Percentiles rank a stretch among this genome's conserved stretches.
Conservation (phyloP, 2,329 filamentous ascomycete genomes). For the Penicillium sp. region DNA sequence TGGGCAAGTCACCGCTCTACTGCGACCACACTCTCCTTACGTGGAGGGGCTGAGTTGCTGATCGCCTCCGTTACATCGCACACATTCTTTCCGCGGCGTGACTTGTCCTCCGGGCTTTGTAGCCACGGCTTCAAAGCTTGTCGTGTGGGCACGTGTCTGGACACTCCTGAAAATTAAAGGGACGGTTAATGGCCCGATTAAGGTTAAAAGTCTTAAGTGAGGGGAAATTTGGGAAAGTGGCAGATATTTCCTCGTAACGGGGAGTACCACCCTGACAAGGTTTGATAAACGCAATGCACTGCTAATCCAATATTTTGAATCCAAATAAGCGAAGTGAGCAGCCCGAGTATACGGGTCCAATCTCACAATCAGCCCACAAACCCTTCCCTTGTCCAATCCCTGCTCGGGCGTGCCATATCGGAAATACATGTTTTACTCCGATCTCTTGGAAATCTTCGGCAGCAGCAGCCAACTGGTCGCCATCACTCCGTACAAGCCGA, state of each 20-base stretch:
- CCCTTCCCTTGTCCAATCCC: not conserved
- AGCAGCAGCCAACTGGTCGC: constrained; percentile 51
- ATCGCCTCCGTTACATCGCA: constrained; percentile 8
- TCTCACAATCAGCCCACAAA: not conserved
- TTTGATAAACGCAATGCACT: not conserved
- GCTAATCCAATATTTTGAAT: not conserved
- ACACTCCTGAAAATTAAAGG: not conserved
- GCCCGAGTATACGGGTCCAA: not conserved
- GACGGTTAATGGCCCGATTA: not conserved
- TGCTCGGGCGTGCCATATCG: not conserved
- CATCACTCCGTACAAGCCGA: constrained; percentile 57
- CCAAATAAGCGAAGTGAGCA: no score
- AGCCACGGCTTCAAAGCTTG: not conserved
- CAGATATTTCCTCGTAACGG: not conserved
- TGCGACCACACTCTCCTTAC: constrained; percentile 14
- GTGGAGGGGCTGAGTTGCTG: not conserved
- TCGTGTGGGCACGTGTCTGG: not conserved
- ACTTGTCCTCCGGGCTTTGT: constrained; percentile 1
- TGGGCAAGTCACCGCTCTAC: not conserved
- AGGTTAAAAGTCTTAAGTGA: not conserved
- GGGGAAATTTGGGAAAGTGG: not conserved
- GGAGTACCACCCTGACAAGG: not conserved
- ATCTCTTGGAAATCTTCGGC: constrained; percentile 52
- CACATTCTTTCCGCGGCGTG: constrained; percentile 8
- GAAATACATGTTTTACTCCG: constrained; percentile 36